These are phyloP conservation scores for Cucurbita ficifolia DNA, from an alignment of 306 rosid species.

Conservation along the genomic window DNA sequence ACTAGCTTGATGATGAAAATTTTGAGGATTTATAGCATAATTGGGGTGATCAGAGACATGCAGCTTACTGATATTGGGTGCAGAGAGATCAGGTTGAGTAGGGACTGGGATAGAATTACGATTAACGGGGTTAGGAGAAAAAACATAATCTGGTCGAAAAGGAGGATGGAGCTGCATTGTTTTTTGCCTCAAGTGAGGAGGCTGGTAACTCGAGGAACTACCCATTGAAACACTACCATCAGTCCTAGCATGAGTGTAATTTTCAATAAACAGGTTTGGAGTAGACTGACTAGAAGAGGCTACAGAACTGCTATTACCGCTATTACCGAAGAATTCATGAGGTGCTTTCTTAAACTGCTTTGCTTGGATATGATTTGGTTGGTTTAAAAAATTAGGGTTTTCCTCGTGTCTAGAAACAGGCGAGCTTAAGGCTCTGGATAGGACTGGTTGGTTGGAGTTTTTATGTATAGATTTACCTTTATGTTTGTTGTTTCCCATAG, in stretches of 20 bases:
- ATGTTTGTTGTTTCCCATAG: constrained; percentile 21
- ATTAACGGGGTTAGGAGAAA: constrained; percentile 25
- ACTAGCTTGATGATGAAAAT: constrained; percentile 27
- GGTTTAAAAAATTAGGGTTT: constrained; percentile 21
- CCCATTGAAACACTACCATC: constrained; percentile 26
- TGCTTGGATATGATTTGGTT: constrained; percentile 11
- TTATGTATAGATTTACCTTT: constrained; percentile 19
- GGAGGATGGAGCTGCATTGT: constrained; percentile 34
- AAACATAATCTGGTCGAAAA: constrained; percentile 27
- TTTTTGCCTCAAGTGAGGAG: constrained; percentile 34
- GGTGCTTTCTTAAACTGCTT: constrained; percentile 58
- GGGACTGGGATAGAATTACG: constrained; percentile 31
- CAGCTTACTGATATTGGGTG: constrained; percentile 48
- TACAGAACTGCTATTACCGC: constrained; percentile 9
- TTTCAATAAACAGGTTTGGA: constrained; percentile 25
- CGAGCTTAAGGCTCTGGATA: constrained; percentile 20
- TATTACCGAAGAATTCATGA: constrained; percentile 44
- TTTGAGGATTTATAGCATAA: constrained; percentile 24
- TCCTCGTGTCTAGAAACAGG: constrained; percentile 35
- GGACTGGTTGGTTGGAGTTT: constrained; percentile 28
- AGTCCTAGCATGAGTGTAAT: constrained; percentile 30
- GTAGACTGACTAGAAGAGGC: constrained; percentile 23
- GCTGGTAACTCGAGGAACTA: constrained; percentile 30
- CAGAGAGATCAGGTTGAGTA: constrained; percentile 30
- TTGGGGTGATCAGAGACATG: constrained; percentile 31